Base-by-base conservation (phyloP, 441 rosid species). In the Gossypium davidsonii region DNA sequence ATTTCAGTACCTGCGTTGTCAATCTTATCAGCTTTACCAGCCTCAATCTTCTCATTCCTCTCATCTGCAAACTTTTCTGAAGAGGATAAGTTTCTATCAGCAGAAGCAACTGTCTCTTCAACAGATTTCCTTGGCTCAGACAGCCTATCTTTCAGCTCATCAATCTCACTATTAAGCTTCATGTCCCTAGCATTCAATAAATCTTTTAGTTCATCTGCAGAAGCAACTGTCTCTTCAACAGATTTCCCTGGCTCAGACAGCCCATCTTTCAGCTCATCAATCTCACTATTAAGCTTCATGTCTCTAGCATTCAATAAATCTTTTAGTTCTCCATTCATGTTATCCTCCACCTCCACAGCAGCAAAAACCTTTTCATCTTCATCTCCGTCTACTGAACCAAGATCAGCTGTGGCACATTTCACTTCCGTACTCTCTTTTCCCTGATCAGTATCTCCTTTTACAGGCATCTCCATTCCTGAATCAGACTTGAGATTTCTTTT, bases 1-100 rank as follows among this genome's bases (percentile, higher is more conserved):
- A 53, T 42, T 49, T 0, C 3, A 31, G 83, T 88, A 77, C 87
- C 88, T 62, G 87, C 90, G 70, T 86, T 81, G 25, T 80, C 84
- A 72, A 77, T 76, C 80, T 72, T 81, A 76, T 67, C 65, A 74
- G 61, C 28, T 62, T 70, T 67, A 37, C 23, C 57, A 52, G 57
- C 76, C 42, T 46, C 59, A 70, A 75, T 51, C 67, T 79, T 86
- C 66, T 76, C 84, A 34, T 63, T 76, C 57, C 56, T 79, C 78
- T 79, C 75, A 59, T 58, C 37, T 65, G 59, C 73, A 72, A 79
- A 49, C 56, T 80, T 79, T 46, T 77, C 83, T 14, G 58, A 57
- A 52, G 79, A 65, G 67, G 75, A 72, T 31, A 77, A 80, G 73
- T 77, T 63, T 72, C 34, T 77, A 53, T 26, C 28, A 59, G 73